phyloP scores from a whole-genome alignment of 2,329 filamentous ascomycete genomes.

The Aureobasidium sp. region DNA sequence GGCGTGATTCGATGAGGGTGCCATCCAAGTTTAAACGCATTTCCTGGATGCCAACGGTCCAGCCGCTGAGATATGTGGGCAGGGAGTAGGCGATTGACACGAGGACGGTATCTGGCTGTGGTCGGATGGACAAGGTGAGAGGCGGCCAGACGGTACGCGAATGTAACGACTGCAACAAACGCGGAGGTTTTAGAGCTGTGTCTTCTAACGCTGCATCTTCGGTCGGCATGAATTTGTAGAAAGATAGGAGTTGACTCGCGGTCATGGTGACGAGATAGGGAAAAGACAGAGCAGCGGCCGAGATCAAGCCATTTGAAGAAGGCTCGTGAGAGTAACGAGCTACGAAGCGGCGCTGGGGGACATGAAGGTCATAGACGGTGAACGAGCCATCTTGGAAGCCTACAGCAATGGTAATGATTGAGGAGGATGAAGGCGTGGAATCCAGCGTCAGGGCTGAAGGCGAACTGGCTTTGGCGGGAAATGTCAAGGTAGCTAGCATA shows the following conservation, averaged over 20 bases:
- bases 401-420: slow-evolving; percentile 45
- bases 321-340: slow-evolving; percentile 53
- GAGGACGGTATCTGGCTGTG: slow-evolving; percentile 56
- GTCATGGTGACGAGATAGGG: slow-evolving; percentile 78
- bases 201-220: slow-evolving; percentile 10
- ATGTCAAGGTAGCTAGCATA: slow-evolving; percentile 46
- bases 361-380: slow-evolving; percentile 58
- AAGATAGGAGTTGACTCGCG: slow-evolving; percentile 61
- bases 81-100: slow-evolving; percentile 84
- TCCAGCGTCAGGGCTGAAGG: slow-evolving; percentile 64
- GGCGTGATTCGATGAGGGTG: slow-evolving; percentile 41
- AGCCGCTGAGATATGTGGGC: slow-evolving; percentile 67
- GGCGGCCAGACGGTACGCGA: slow-evolving; percentile 75
- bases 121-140: slow-evolving; percentile 75
- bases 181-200: slow-evolving; percentile 36
- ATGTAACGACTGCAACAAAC: slow-evolving; percentile 67
- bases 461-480: slow-evolving; percentile 12
- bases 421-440: slow-evolving; percentile 25
- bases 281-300: slow-evolving; percentile 62
- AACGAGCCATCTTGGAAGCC: slow-evolving; percentile 69
- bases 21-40: slow-evolving; percentile 56
- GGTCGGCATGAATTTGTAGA: slow-evolving; percentile 58
- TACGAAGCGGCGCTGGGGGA: slow-evolving; percentile 38
- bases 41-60: slow-evolving; percentile 90
- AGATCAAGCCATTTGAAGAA: slow-evolving; percentile 59